These are phyloP conservation scores for Incumbomyces delicatus DNA, from an alignment of 2,329 filamentous ascomycete species.

Conservation along the genomic window DNA sequence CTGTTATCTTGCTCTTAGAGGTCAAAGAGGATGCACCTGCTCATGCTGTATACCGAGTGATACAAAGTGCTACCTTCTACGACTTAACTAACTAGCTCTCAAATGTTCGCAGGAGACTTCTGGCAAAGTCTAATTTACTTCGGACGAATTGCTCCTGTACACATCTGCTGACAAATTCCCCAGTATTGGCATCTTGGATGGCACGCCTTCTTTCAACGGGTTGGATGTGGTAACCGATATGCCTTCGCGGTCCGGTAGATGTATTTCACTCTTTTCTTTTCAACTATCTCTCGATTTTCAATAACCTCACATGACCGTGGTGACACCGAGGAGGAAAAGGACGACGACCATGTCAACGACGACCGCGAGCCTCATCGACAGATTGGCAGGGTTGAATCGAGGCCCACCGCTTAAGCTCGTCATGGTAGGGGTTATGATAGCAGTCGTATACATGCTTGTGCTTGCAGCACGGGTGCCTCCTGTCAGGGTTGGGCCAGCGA, in stretches of 20 bases:
- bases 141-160: neutral
- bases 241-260: too few species aligned
- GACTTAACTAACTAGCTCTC: too few species aligned
- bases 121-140: too few species aligned
- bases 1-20: too few species aligned
- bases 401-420: neutral
- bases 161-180: neutral
- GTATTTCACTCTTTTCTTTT: too few species aligned
- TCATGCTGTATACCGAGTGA: too few species aligned
- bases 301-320: too few species aligned
- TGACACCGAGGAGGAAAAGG: neutral
- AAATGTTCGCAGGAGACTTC: too few species aligned
- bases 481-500: neutral
- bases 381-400: neutral
- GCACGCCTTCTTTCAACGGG: neutral
- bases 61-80: too few species aligned
- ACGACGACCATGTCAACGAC: neutral
- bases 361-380: neutral
- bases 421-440: slow-evolving; percentile 1
- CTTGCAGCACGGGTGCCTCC: neutral
- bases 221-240: too few species aligned
- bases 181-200: neutral
- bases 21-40: too few species aligned
- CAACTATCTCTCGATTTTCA: too few species aligned
- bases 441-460: neutral